Conservation (phyloP, 768 basidiomycete species). For the Agaricus blazei region DNA sequence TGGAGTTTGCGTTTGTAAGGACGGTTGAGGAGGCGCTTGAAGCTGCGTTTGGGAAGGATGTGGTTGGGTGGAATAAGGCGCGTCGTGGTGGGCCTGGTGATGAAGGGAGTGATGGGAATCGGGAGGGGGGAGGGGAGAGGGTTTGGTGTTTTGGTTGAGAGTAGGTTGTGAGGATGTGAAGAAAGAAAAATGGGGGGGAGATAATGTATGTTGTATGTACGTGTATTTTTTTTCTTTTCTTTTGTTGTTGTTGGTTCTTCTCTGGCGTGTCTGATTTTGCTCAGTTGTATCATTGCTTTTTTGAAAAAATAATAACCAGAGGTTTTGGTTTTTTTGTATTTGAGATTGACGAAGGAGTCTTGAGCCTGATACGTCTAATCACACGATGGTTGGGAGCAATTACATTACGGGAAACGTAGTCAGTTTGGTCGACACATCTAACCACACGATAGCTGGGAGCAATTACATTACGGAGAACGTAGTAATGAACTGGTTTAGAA, state of each 20-base stretch:
- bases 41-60: slow-evolving; percentile 73
- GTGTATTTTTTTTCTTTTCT: too few relatives aligned
- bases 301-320: too few relatives aligned
- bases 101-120: neutral
- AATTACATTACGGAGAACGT: too few relatives aligned
- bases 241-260: neutral
- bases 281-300: too few relatives aligned
- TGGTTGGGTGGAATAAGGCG: slow-evolving; percentile 57
- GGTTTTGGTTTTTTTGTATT: too few relatives aligned
- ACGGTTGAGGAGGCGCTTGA: slow-evolving; percentile 78
- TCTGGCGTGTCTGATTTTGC: neutral
- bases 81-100: neutral
- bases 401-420: too few relatives aligned
- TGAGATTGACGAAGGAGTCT: too few relatives aligned
- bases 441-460: too few relatives aligned
- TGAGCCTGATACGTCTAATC: too few relatives aligned
- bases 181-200: neutral
- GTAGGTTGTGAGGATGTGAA: slow-evolving; percentile 34
- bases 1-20: slow-evolving; percentile 79
- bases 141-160: slow-evolving; percentile 38
- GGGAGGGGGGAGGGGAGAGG: neutral
- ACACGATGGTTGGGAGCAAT: too few relatives aligned
- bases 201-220: neutral
- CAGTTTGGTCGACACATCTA: too few relatives aligned
- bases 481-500: too few relatives aligned